phyloP scores from a whole-genome alignment of 2,329 filamentous ascomycete species.

The Canariomyces notabilis region DNA sequence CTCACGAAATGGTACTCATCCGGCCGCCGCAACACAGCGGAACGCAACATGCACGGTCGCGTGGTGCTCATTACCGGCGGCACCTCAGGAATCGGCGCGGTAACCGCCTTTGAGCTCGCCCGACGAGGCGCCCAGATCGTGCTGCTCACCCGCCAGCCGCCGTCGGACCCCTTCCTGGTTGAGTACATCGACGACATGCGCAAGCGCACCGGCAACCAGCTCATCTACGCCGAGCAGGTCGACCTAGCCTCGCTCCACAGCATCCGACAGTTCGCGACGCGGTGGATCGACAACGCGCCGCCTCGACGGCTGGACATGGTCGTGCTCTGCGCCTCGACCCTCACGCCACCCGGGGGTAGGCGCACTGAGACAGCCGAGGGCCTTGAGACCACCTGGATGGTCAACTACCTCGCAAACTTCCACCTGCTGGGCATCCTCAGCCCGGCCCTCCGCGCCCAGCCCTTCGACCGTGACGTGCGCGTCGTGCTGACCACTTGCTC shows the following conservation, averaged over 20 bases:
- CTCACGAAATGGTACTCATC: conserved; percentile 69
- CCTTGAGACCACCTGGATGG: conserved; percentile 83
- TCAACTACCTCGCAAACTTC: conserved; percentile 95
- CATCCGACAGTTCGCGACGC: conserved; percentile 87
- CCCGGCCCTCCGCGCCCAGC: conserved; percentile 84
- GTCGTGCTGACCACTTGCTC: conserved; percentile 83
- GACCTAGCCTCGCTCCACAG: conserved; percentile 85
- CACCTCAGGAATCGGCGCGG: conserved; percentile 85
- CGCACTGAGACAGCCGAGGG: conserved; percentile 66
- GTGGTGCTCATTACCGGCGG: conserved; percentile 92
- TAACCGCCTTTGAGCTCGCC: conserved; percentile 69
- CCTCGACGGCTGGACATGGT: conserved; percentile 86
- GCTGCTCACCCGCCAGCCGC: conserved; percentile 76
- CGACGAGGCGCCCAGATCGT: conserved; percentile 82
- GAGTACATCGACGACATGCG: conserved; percentile 91
- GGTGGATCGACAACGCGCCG: conserved; percentile 95
- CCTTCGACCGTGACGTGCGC: conserved; percentile 87
- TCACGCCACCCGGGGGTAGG: conserved; percentile 62
- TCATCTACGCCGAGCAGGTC: conserved; percentile 94
- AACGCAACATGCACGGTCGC: conserved; percentile 86
- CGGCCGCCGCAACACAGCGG: conserved; percentile 68
- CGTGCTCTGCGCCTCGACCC: conserved; percentile 75
- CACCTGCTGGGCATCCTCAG: conserved; percentile 88
- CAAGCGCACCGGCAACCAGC: conserved; percentile 66
- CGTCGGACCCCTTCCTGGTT: conserved; percentile 80